Conservation (phyloP, 129 eudicot genomes). For the Centella asiatica region DNA sequence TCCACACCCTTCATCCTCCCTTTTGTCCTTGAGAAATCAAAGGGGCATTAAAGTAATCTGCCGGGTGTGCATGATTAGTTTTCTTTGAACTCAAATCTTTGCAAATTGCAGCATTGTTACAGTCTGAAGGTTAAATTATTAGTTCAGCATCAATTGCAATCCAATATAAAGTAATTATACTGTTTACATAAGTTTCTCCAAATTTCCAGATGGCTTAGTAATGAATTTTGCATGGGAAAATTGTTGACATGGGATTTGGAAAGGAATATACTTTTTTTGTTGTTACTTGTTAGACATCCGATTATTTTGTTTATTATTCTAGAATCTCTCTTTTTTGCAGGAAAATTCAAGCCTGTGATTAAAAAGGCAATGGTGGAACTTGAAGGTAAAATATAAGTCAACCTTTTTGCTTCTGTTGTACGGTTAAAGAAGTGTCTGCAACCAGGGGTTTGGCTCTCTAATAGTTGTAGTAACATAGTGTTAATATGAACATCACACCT, state of each 20-base stretch:
- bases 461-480: background rate
- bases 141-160: background rate
- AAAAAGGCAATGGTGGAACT: slow-evolving; percentile 99
- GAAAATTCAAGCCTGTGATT: slow-evolving; percentile 92
- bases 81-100: background rate
- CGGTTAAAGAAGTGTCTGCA: background rate
- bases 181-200: background rate
- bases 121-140: background rate
- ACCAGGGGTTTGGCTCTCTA: background rate
- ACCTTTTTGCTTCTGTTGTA: background rate
- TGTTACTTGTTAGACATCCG: background rate
- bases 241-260: background rate
- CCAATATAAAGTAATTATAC: background rate
- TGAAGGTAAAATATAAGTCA: slow-evolving; percentile 41
- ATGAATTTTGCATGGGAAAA: background rate
- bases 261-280: no score
- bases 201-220: background rate
- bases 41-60: background rate
- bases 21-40: background rate
- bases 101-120: background rate
- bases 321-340: slow-evolving; percentile 30
- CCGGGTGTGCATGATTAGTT: background rate
- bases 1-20: background rate
- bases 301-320: background rate
- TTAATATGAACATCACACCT: no score